These are phyloP conservation scores for Amanita phalloides DNA, from an alignment of 768 basidiomycete genomes.

Conservation along the genomic window DNA sequence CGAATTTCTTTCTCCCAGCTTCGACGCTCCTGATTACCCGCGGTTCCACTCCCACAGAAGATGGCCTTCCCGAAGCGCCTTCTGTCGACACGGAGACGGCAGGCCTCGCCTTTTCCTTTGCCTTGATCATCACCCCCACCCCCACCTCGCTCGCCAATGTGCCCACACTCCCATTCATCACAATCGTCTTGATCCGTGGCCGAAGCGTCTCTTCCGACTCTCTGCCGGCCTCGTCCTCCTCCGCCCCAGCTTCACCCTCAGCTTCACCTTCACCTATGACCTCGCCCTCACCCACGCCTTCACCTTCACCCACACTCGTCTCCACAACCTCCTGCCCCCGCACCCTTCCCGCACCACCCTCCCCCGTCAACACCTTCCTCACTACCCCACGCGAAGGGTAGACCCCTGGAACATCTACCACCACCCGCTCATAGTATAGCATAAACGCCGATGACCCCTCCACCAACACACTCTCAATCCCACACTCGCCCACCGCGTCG, in stretches of 20 bases:
- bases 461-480: conserved; percentile 60
- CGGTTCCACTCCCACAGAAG: not conserved
- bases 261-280: conserved; percentile 2
- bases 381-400: conserved; percentile 9
- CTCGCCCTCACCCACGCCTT: conserved; percentile 7
- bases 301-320: conserved; percentile 6
- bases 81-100: conserved; percentile 4
- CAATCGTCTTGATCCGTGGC: conserved; percentile 34
- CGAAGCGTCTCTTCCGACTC: conserved; percentile 57
- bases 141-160: conserved; percentile 37
- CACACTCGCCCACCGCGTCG: conserved; percentile 66
- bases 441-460: conserved; percentile 80
- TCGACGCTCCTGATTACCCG: not conserved
- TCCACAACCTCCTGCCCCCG: not conserved
- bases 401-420: conserved; percentile 17
- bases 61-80: conserved; percentile 7
- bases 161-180: conserved; percentile 35
- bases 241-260: conserved; percentile 6
- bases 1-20: not conserved
- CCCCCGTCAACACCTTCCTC: not conserved
- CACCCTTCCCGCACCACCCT: not conserved
- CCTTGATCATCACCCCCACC: conserved; percentile 22
- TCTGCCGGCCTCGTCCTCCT: conserved; percentile 7
- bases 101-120: conserved; percentile 11
- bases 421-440: conserved; percentile 83